A percentile compares a stretch with the other conserved stretches of the same genome.
Evolutionary conservation across 306 rosid genomes (phyloP).

Genomic region (Urtica urens): DNA sequence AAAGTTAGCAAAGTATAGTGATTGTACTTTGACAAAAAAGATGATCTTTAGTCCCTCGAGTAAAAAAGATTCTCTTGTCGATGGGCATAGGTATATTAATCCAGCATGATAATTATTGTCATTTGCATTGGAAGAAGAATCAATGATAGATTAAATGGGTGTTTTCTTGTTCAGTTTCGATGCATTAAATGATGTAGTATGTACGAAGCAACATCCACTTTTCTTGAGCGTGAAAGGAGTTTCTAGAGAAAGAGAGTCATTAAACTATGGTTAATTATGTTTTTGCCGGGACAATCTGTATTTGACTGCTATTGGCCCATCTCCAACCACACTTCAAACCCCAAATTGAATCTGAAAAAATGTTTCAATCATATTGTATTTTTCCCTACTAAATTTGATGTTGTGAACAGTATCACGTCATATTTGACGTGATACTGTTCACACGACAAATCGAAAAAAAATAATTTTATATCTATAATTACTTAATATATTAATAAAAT

Average conservation of each 20-base stretch:
- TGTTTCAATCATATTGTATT: too few species aligned
- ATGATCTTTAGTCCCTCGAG: slow-evolving; percentile 10
- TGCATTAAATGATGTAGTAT: background rate
- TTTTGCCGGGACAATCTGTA: too few species aligned
- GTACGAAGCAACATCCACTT: background rate
- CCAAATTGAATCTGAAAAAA: too few species aligned
- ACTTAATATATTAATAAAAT: too few species aligned
- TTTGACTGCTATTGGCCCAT: too few species aligned
- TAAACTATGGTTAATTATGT: background rate
- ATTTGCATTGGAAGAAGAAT: background rate
- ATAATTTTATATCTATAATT: too few species aligned
- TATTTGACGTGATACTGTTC: too few species aligned
- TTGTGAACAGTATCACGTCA: too few species aligned
- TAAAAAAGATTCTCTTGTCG: slow-evolving; percentile 21
- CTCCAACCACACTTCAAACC: background rate
- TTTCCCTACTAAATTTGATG: too few species aligned
- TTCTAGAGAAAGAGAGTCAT: background rate
- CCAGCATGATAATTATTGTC: background rate
- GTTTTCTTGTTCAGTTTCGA: too few species aligned
- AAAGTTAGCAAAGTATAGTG: background rate
- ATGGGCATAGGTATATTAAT: background rate
- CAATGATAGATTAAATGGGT: too few species aligned
- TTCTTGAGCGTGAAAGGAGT: background rate
- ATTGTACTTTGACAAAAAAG: slow-evolving; percentile 8
- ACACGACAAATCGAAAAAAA: too few species aligned